Base-by-base conservation (phyloP, 169 alveolate species). In the Hammondia hammondi region DNA sequence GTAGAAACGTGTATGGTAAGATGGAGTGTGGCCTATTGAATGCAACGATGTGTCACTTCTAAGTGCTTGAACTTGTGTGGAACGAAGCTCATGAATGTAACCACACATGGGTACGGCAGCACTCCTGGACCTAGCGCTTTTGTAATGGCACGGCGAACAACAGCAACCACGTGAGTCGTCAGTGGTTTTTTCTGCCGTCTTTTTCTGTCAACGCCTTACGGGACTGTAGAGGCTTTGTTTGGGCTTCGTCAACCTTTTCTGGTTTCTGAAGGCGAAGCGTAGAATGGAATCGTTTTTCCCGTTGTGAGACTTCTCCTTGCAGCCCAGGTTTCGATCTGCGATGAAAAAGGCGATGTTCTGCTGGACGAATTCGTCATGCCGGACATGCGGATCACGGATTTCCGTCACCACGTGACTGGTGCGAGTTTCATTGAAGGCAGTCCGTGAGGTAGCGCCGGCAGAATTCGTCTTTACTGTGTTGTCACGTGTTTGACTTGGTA, bases 351-450 rank as follows among this genome's bases (percentile, higher is more conserved):
- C 19, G 70, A 88, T 1, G 52, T n/a, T 73, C 71, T 88, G 37
- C 67, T 88, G 56, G 77, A 88, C 37, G 93, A 88, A 67, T 6
- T 88, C 67, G 93, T 88, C 5, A 32, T 17, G 19, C 93, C 93
- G 0, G 72, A 57, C 48, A 32, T 57, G 57, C 93, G 67, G 37
- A 52, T 88, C 67, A 88, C 93, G 46, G 93, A 88, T 56, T 61
- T 67, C 93, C 71, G 93, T 24, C 48, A 29, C 14, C 93, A 70
- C 85, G 27, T 88, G 70, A 88, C 93, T 17, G 93, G 93, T 88
- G 29, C 61, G 61, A 52, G 61, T 52, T 52, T 14, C 24, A 52
- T 1, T 52, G 3, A 52, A 52, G 61, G 61, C 61, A 52, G 61
- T 7, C 43, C 61, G 19, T 52, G 61, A 52, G 61, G 61, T 7